Conservation (phyloP, 163 green algal genomes). For the Trebouxiophyceae sp. region DNA sequence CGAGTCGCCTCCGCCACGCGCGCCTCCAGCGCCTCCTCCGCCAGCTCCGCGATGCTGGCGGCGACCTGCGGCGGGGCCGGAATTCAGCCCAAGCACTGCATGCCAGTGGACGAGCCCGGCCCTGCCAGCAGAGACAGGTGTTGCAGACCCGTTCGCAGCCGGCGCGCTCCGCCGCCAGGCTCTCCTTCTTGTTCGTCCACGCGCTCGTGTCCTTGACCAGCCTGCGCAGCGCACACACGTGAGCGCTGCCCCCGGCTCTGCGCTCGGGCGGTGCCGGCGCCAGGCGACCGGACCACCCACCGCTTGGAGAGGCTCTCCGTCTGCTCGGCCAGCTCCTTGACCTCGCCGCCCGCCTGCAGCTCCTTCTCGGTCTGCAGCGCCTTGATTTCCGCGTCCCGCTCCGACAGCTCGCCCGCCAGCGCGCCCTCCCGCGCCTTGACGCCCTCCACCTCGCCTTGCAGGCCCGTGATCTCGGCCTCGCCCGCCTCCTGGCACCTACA, state of each 20-base stretch:
- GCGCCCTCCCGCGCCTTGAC: constrained; percentile 23
- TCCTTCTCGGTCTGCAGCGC: constrained; percentile 75
- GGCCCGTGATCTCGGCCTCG: constrained; percentile 28
- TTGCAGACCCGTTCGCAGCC: constrained; percentile 8
- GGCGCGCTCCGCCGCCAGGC: constrained; percentile 43
- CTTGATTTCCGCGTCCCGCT: constrained; percentile 45
- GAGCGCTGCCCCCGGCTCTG: background rate
- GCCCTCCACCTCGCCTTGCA: constrained; percentile 23
- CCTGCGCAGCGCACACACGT: constrained; percentile 17
- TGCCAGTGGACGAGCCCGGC: too few species aligned
- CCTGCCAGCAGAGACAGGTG: too few species aligned
- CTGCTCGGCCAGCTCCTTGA: constrained; percentile 64
- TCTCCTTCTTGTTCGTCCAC: constrained; percentile 67
- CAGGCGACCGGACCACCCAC: constrained; percentile 13
- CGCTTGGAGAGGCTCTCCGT: constrained; percentile 73
- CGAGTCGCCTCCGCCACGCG: constrained; percentile 6
- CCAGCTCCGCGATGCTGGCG: constrained; percentile 37
- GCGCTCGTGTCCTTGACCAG: constrained; percentile 70
- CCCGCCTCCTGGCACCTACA: constrained; percentile 29
- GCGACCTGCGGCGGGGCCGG: too few species aligned
- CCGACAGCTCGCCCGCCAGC: constrained; percentile 27
- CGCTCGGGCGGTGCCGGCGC: background rate
- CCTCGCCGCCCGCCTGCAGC: constrained; percentile 61
- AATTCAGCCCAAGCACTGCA: too few species aligned
- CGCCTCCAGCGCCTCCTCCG: constrained; percentile 30